Evolutionary conservation across 352 stramenopile species (phyloP).

Genomic region (Plasmopara viticola): DNA sequence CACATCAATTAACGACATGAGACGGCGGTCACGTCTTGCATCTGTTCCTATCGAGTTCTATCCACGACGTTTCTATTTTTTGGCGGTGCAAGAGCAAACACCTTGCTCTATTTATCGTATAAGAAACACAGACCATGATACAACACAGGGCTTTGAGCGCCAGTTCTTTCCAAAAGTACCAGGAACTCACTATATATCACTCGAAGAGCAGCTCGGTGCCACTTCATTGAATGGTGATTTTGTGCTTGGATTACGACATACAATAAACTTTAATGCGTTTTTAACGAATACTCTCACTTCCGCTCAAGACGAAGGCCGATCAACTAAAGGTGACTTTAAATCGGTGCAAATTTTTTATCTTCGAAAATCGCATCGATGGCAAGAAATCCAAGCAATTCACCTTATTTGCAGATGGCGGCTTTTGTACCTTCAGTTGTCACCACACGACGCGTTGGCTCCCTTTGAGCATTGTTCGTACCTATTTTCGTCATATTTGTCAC

Average conservation of each 20-base stretch:
- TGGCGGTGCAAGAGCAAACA: conserved; percentile 36
- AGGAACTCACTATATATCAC: conserved; percentile 40
- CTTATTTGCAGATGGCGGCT: conserved; percentile 61
- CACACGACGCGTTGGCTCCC: conserved; percentile 38
- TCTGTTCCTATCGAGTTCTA: conserved; percentile 54
- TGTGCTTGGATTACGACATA: conserved; percentile 34
- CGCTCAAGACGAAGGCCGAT: background rate
- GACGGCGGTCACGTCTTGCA: conserved; percentile 29
- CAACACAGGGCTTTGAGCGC: conserved; percentile 2
- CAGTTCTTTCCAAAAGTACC: conserved; percentile 27
- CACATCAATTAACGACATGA: conserved; percentile 28
- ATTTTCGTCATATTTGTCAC: conserved; percentile 27
- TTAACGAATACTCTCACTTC: conserved; percentile 23
- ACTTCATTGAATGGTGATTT: conserved; percentile 7
- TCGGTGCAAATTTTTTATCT: conserved; percentile 49
- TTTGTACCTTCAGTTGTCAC: conserved; percentile 38
- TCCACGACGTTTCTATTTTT: conserved; percentile 43
- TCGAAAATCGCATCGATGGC: conserved; percentile 22
- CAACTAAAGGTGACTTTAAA: background rate
- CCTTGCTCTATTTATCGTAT: conserved; percentile 9
- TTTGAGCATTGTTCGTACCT: conserved; percentile 49
- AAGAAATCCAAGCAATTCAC: conserved; percentile 38
- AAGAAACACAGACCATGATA: background rate
- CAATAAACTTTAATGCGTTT: conserved; percentile 47
- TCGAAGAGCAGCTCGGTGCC: conserved; percentile 28